Conservation (phyloP, 2,329 filamentous ascomycete species). For the Xylaria sp. region DNA sequence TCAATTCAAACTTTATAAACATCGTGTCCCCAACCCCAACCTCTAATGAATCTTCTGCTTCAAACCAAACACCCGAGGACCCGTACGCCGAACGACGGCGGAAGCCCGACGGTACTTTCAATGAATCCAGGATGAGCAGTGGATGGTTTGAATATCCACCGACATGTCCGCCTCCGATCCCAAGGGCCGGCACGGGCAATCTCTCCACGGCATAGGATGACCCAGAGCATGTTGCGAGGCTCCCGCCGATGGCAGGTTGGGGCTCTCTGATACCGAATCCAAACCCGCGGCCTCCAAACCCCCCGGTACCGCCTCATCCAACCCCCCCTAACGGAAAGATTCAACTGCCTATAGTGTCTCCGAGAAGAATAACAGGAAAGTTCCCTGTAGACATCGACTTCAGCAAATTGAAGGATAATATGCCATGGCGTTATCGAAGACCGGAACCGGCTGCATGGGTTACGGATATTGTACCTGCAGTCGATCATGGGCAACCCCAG, state of each 20-base stretch:
- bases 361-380: no score
- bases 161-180: neutral
- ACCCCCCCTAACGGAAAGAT: no score
- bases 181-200: neutral
- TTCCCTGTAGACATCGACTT: neutral
- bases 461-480: neutral
- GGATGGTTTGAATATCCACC: neutral
- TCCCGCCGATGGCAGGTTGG: slow-evolving; percentile 1
- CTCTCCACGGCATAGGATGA: neutral
- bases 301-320: neutral
- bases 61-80: neutral
- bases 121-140: neutral
- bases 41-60: neutral
- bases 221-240: neutral
- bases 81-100: neutral
- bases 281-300: neutral
- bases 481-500: neutral
- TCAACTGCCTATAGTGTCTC: neutral
- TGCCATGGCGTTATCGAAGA: no score
- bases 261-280: neutral
- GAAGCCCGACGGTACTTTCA: neutral
- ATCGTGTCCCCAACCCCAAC: neutral
- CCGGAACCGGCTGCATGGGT: no score
- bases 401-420: neutral
- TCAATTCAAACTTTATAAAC: neutral